A percentile compares a stretch with the other conserved stretches of the same genome.
Evolutionary conservation across 495 filamentous ascomycete genomes (phyloP).

Genomic region (Gamarada debralockiae): DNA sequence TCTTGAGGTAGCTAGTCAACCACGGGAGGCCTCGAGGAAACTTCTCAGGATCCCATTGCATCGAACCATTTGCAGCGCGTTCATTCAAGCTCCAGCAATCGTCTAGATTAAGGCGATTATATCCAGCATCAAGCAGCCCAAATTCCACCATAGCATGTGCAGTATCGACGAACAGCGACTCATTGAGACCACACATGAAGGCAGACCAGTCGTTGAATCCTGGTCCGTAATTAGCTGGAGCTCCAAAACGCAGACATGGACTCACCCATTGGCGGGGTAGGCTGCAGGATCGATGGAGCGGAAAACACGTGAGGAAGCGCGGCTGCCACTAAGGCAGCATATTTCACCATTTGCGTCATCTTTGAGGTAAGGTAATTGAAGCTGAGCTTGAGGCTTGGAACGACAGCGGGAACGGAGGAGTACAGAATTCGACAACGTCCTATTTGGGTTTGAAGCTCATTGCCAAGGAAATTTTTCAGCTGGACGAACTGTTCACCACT

Average conservation of each 20-base stretch:
- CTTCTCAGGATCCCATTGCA: constrained; percentile 17
- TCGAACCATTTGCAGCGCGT: constrained; percentile 21
- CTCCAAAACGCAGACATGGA: background rate
- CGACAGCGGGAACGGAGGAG: background rate
- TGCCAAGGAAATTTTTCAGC: too few species aligned
- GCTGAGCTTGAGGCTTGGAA: background rate
- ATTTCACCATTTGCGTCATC: background rate
- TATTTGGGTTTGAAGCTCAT: background rate
- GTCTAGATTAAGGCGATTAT: constrained; percentile 55
- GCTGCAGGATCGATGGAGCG: constrained; percentile 3
- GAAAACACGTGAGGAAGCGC: background rate
- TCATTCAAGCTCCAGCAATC: constrained; percentile 51
- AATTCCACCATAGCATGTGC: constrained; percentile 43
- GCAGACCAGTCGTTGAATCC: constrained; percentile 48
- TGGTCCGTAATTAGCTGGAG: background rate
- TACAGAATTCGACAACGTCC: background rate
- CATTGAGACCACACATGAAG: constrained; percentile 32
- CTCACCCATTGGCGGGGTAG: constrained; percentile 18
- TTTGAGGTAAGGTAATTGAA: background rate
- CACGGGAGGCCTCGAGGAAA: constrained; percentile 32
- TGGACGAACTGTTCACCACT: too few species aligned
- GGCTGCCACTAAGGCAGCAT: background rate
- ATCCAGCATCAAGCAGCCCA: constrained; percentile 48
- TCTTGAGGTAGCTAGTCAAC: constrained; percentile 28
- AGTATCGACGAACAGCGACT: constrained; percentile 42